Conservation (phyloP, 2,329 filamentous ascomycete species). For the Phyllosticta capitalensis region DNA sequence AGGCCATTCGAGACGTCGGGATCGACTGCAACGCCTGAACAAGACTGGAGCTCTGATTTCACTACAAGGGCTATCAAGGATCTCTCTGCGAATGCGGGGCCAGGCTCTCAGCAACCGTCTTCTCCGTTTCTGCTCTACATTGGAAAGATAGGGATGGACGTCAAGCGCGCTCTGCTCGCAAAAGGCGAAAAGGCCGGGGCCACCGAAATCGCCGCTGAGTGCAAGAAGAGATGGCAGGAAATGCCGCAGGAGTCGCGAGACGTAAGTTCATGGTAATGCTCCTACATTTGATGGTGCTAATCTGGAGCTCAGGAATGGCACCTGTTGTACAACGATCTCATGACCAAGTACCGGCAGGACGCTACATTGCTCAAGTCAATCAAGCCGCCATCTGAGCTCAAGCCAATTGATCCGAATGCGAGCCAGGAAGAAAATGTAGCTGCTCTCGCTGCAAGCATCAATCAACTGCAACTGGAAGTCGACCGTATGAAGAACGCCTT, state of each 20-base stretch:
- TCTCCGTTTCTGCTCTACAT: slow-evolving; percentile 33
- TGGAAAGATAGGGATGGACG: slow-evolving; percentile 29
- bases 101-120: slow-evolving; percentile 23
- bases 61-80: not conserved
- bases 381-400: slow-evolving; percentile 15
- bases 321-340: slow-evolving; percentile 30
- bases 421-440: slow-evolving; percentile 31
- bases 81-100: slow-evolving; percentile 7
- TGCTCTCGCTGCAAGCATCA: slow-evolving; percentile 31
- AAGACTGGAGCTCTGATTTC: not conserved
- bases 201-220: slow-evolving; percentile 33
- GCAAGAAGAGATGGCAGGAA: slow-evolving; percentile 29
- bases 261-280: slow-evolving; percentile 5
- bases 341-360: slow-evolving; percentile 30
- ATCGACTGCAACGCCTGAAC: not conserved
- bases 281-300: slow-evolving; percentile 14
- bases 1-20: slow-evolving; percentile 16
- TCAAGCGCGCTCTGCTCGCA: slow-evolving; percentile 28
- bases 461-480: slow-evolving; percentile 30
- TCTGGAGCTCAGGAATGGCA: slow-evolving; percentile 29
- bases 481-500: slow-evolving; percentile 23
- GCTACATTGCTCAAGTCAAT: slow-evolving; percentile 27
- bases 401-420: slow-evolving; percentile 27
- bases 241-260: slow-evolving; percentile 29
- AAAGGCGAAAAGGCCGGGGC: slow-evolving; percentile 29